Percentiles rank a stretch among this genome's conserved stretches.
These are phyloP conservation scores for Phlebopus sp. DNA, from an alignment of 1,284 basidiomycete species.

Conservation along the genomic window DNA sequence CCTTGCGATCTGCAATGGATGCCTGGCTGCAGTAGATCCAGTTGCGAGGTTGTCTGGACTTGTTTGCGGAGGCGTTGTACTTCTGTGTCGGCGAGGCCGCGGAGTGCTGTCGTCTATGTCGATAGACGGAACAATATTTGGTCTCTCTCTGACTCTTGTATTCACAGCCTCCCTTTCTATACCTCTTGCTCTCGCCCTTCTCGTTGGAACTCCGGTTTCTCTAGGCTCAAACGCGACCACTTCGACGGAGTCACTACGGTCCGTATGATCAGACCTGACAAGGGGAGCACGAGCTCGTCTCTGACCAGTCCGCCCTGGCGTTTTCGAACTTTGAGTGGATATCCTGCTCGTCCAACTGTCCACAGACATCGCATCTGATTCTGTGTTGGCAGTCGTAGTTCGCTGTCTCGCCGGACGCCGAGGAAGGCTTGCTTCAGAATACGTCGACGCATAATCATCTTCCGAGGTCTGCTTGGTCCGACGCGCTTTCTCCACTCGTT, in stretches of 20 bases:
- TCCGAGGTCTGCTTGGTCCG: slow-evolving; percentile 9
- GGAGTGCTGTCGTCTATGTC: slow-evolving; percentile 23
- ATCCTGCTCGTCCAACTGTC: slow-evolving; percentile 17
- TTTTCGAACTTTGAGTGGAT: slow-evolving; percentile 8
- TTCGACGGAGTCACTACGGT: slow-evolving; percentile 8
- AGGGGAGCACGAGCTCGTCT: background rate
- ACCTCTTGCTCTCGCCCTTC: slow-evolving; percentile 1
- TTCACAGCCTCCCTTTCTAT: background rate
- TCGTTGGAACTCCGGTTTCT: background rate
- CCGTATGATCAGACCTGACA: background rate
- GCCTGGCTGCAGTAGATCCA: background rate
- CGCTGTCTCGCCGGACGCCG: slow-evolving; percentile 3
- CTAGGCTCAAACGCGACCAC: slow-evolving; percentile 1
- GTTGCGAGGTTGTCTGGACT: background rate
- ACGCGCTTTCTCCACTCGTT: slow-evolving; percentile 17
- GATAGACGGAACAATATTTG: background rate
- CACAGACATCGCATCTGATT: slow-evolving; percentile 30
- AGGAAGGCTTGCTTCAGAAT: slow-evolving; percentile 11
- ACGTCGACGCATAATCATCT: slow-evolving; percentile 4
- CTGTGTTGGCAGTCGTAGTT: slow-evolving; percentile 10
- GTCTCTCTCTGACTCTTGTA: slow-evolving; percentile 3
- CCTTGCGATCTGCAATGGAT: slow-evolving; percentile 21
- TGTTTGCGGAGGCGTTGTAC: background rate
- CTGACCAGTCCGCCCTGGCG: background rate
- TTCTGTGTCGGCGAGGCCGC: slow-evolving; percentile 17